Percentiles rank a stretch among this genome's conserved stretches.
phyloP scores from a whole-genome alignment of 257 asterid species.

The Striga asiatica region DNA sequence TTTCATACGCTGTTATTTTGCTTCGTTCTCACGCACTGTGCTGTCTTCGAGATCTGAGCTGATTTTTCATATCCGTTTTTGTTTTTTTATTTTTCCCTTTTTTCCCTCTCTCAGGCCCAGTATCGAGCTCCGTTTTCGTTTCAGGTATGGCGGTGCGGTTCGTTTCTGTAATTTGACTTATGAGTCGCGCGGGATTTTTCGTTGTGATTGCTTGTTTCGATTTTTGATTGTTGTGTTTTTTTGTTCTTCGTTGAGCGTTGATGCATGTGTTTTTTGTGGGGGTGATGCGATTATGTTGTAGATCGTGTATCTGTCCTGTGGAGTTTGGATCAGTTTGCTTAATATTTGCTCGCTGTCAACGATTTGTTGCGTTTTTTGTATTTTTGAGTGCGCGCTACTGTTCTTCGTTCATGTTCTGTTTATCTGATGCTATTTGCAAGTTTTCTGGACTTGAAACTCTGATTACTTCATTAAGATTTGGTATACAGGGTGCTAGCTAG shows the following conservation, averaged over 20 bases:
- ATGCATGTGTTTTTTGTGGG: not conserved
- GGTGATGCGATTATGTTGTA: too few species aligned
- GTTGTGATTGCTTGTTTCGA: not conserved
- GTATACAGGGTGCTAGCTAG: not conserved
- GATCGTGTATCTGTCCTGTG: conserved; percentile 9
- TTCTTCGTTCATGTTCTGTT: not conserved
- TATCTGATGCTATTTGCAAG: too few species aligned
- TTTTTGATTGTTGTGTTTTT: too few species aligned
- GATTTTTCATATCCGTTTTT: too few species aligned
- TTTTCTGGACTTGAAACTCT: too few species aligned
- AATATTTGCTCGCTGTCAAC: conserved; percentile 2
- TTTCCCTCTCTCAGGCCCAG: conserved; percentile 16
- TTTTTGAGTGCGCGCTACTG: not conserved
- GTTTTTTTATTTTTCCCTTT: not conserved
- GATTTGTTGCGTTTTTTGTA: not conserved
- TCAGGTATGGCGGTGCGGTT: conserved; percentile 18
- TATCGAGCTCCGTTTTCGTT: conserved; percentile 8
- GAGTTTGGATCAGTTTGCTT: not conserved
- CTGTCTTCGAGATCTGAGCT: conserved; percentile 37
- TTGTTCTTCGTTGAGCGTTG: too few species aligned
- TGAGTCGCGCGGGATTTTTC: not conserved
- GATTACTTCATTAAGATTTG: not conserved
- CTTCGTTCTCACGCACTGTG: conserved; percentile 20
- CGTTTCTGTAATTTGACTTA: not conserved
- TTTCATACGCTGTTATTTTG: not conserved